Base-by-base conservation (phyloP, 495 filamentous ascomycete genomes). In the Annulohypoxylon maeteangense region DNA sequence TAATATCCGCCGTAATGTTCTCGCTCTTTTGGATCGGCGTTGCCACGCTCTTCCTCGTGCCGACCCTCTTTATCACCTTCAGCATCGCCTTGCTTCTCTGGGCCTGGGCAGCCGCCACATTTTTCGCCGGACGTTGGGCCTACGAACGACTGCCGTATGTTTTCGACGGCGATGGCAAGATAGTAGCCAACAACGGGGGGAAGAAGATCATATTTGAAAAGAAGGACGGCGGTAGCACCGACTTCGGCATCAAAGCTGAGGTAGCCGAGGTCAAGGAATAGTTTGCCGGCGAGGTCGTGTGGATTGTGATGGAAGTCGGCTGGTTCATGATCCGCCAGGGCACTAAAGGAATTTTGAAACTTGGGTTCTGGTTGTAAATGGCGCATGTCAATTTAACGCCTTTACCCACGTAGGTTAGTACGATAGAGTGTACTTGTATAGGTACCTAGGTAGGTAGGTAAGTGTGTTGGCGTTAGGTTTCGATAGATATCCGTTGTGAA, bases 21-120 rank as follows among this genome's bases (percentile, higher is more conserved):
- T 85, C 85, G 7, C 81, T 88, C 56, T 87, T 89, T 78, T 88
- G 86, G 81, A 82, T 86, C 61, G 86, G 88, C 56, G 67, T 90
- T 51, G 90, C 87, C n/a, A 79, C 90, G 23, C 71, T 91, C 55
- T 68, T 93, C 56, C 81, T 93, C 45, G 78, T 90, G 4, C 90
- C 90, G 0, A 86, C 87, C 7, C 72, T 93, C 31, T 87, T 89
- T 78, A 61, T 89, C 29, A 90, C 88, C 4, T 84, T 82, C 16
- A 76, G 81, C 60, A 72, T 85, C 25, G 89, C 85, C 8, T 77
- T 86, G 1, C 83, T 87, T 56, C 66, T 90, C 60, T 93, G 90
- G 89, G 78, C 87, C 2, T 91, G 88, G 86, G 88, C 81, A 8
- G 79, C 89, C 20, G 85, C 80, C 55, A 82, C 80, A 29, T 91